These are phyloP conservation scores for Beauveria pseudobassiana DNA, from an alignment of 2,329 filamentous ascomycete genomes.

Conservation along the genomic window DNA sequence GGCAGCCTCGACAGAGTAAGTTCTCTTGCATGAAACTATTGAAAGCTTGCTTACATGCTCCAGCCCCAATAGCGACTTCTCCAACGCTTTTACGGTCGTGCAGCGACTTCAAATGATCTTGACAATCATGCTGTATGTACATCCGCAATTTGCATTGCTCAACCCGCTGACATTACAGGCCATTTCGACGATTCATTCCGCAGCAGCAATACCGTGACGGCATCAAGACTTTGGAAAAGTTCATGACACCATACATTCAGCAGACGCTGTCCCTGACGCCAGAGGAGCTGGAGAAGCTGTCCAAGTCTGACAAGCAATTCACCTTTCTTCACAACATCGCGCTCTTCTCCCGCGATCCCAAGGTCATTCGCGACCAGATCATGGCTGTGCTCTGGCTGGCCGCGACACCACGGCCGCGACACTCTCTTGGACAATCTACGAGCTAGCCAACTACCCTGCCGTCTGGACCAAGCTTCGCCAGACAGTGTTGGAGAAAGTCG, in stretches of 20 bases:
- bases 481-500: constrained; percentile 65
- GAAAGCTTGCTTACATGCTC: constrained; percentile 8
- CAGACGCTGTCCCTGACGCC: constrained; percentile 54
- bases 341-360: constrained; percentile 54
- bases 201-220: constrained; percentile 52
- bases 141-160: not conserved
- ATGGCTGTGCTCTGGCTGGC: constrained; percentile 72
- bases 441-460: constrained; percentile 64
- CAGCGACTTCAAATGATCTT: constrained; percentile 60
- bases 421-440: constrained; percentile 75
- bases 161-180: constrained; percentile 31
- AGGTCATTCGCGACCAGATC: constrained; percentile 67
- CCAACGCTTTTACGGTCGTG: constrained; percentile 61
- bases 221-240: constrained; percentile 59
- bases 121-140: constrained; percentile 36
- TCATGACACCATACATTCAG: constrained; percentile 63
- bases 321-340: constrained; percentile 75
- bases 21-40: not conserved
- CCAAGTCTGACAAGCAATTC: constrained; percentile 57
- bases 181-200: constrained; percentile 51
- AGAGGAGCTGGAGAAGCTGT: constrained; percentile 61
- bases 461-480: constrained; percentile 59
- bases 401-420: constrained; percentile 81
- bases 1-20: constrained; percentile 36
- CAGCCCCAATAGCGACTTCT: constrained; percentile 52